Evolutionary conservation across 208 protist genomes (phyloP), one percentile per base, ranked within the genome.

Genomic region (Spongospora subterranea): DNA sequence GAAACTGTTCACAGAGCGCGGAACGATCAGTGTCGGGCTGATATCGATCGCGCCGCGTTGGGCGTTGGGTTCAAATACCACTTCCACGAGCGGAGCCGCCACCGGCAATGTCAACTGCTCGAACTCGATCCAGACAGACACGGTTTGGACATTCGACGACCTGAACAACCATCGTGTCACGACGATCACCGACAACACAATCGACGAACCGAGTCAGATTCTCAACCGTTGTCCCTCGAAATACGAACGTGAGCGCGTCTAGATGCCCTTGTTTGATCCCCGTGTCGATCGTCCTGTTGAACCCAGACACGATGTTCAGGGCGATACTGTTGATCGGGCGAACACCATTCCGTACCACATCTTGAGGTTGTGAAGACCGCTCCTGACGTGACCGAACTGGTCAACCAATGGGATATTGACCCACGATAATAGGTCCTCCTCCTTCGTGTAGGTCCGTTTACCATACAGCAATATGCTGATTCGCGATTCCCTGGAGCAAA

Each of bases 391-490:
- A 82, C 71, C 71, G n/a, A 82, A 82, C 35, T 82, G 35, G 71
- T 82, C 71, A 43, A 82, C 71, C 6, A 82, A n/a, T 43, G 71
- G 71, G n/a, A 82, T 43, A 43, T 82, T 82, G 17, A 82, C 71
- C 71, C 71, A 82, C 13, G 71, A 82, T 43, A 82, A 43, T 20
- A 82, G 71, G n/a, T 82, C 71, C 71, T 82, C 71, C 13, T 82
- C 71, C n/a, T 82, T 82, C 17, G 71, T 82, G n/a, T 82, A 82
- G 6, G 71, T 45, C n/a, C 71, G 71, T n/a, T 82, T 82, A 35
- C 71, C 71, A 43, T 82, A 82, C 6, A 82, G 71, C n/a, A 82
- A 43, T 6, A 82, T 82, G 71, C 71, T 82, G n/a, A 82, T 82
- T 35, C 71, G 71, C n/a, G 71, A 20, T n/a, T 82, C 71, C 71